Percentiles rank a stretch among this genome's conserved stretches.
Evolutionary conservation across 2,329 filamentous ascomycete genomes (phyloP).

Genomic region (Amauroascus verrucosus): DNA sequence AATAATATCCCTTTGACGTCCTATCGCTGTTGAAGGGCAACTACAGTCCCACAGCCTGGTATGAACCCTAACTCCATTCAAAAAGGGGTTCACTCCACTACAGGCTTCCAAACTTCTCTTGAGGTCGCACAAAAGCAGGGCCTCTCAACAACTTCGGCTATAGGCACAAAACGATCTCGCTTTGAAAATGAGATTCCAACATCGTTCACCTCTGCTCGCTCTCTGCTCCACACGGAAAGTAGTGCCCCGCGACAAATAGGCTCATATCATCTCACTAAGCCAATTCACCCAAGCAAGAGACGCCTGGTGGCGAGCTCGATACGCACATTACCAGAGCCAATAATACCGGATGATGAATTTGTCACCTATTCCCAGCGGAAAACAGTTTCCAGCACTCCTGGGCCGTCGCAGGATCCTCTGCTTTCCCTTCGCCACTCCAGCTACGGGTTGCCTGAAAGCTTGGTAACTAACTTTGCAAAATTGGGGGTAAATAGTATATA

Average conservation of each 20-base stretch:
- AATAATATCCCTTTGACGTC: no score
- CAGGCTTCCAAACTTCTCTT: constrained; percentile 11
- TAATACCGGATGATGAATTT: constrained; percentile 17
- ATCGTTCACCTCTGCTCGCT: constrained; percentile 12
- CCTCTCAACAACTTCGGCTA: not conserved
- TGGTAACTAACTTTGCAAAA: constrained; percentile 55
- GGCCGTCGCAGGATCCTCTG: constrained; percentile 33
- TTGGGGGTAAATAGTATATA: constrained; percentile 66
- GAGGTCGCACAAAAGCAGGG: constrained; percentile 6
- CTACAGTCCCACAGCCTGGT: not conserved
- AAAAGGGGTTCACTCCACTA: constrained; percentile 6
- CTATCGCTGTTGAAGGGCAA: not conserved
- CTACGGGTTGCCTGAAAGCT: constrained; percentile 51
- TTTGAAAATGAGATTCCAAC: constrained; percentile 5
- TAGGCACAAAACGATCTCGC: constrained; percentile 11
- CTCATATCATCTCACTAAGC: not conserved
- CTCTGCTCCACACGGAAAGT: constrained; percentile 1
- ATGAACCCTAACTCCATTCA: constrained; percentile 3
- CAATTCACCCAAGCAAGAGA: constrained; percentile 7
- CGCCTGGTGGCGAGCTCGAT: constrained; percentile 36
- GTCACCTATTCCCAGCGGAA: constrained; percentile 51
- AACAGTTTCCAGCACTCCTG: constrained; percentile 22
- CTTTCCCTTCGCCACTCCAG: constrained; percentile 52
- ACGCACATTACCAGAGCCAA: constrained; percentile 20
- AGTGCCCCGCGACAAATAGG: not conserved